Evolutionary conservation across 306 rosid species (phyloP).

Genomic region (Cucurbita moschata): DNA sequence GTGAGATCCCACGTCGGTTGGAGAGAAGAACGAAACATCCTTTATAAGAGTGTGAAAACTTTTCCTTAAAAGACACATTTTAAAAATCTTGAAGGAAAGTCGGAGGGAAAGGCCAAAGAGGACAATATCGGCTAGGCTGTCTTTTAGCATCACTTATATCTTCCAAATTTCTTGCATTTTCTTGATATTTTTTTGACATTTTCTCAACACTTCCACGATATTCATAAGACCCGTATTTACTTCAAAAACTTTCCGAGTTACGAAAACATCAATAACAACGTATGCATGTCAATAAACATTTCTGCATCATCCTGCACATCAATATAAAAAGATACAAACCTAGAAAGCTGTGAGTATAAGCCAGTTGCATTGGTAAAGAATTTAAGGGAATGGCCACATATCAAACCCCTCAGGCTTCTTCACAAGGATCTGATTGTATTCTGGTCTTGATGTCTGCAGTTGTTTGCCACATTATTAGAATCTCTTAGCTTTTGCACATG

Average conservation of each 20-base stretch:
- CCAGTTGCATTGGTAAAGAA: neutral
- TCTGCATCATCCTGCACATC: neutral
- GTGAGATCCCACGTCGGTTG: too few species aligned
- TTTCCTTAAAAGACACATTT: too few species aligned
- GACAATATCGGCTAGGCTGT: too few species aligned
- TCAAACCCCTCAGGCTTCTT: conserved; percentile 57
- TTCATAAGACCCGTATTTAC: neutral
- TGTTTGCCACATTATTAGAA: neutral
- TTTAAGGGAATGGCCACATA: conserved; percentile 39
- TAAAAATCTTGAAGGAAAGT: too few species aligned
- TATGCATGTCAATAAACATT: neutral
- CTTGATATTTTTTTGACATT: neutral
- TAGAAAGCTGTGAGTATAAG: neutral
- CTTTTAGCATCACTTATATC: neutral
- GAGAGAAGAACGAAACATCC: too few species aligned
- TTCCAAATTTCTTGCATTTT: neutral
- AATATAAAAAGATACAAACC: neutral
- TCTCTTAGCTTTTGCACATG: neutral
- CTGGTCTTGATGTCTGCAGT: conserved; percentile 86
- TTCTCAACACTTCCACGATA: neutral
- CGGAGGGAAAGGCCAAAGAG: too few species aligned
- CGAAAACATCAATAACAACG: neutral
- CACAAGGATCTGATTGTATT: conserved; percentile 70
- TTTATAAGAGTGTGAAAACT: too few species aligned
- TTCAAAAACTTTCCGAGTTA: neutral